Base-by-base conservation (phyloP, 2,329 filamentous ascomycete species). In the Fusarium praegraminearum region DNA sequence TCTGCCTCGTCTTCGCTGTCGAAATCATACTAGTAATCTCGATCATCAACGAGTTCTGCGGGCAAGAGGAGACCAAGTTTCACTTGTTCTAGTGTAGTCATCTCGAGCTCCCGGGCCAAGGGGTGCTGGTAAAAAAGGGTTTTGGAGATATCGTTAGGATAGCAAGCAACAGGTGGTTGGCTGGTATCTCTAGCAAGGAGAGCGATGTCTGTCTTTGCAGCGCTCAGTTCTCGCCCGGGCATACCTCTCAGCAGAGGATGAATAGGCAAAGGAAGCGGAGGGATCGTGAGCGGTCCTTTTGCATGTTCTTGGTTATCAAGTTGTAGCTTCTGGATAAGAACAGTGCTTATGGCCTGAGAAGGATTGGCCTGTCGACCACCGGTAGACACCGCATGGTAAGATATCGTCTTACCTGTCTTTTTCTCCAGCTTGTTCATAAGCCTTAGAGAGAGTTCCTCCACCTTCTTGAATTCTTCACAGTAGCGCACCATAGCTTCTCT, bases 231-330 rank as follows among this genome's bases (percentile, higher is more conserved):
- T 54, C 80, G 76, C 3, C 80, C 80, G 1, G 81, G 80, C 57
- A 80, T 76, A 8, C 80, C 79, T 51, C 66, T 74, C 12, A 82
- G 74, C 0, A 82, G 74, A 86, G 80, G 94, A 33, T 76, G 73
- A 1, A 72, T 73, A 10, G 67, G 62, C 7, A 69, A 51, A 24
- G 67, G 62, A 1, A 61, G 57, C 2, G 67, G 60, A 6, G 52
- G 33, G 5, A 49, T 50, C 5, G 22, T 49, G 7, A 49, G 50
- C 8, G 52, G 46, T 8, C 22, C 40, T 36, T 57, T 38, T 32
- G 43, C 24, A 8, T 59, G 51, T 11, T 54, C 22, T 44, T 53
- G 53, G 24, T 53, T 41, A 22, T 44, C 55, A 18, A 60, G 51
- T 9, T 65, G 63, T 20, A 45, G 47, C 38, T 57, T 56, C n/a